A percentile compares a stretch with the other conserved stretches of the same genome.
Evolutionary conservation across 2,329 filamentous ascomycete species (phyloP).

Genomic region (Coniochaeta ligniaria): DNA sequence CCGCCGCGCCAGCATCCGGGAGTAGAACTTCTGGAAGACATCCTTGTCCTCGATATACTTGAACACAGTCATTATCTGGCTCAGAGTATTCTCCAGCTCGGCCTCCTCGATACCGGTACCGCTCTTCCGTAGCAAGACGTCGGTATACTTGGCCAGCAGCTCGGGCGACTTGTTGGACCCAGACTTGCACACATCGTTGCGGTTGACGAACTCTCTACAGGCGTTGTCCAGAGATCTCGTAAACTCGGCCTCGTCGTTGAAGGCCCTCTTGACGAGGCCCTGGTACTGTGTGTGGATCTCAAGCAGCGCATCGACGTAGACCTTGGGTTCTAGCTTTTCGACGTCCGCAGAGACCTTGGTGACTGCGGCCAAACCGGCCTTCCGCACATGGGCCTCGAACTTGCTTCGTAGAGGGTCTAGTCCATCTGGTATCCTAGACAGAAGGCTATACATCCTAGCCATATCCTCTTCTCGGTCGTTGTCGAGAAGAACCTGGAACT

Average conservation of each 20-base stretch:
- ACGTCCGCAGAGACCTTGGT: conserved; percentile 84
- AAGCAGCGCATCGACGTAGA: conserved; percentile 90
- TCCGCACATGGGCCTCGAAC: conserved; percentile 90
- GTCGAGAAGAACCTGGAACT: conserved; percentile 90
- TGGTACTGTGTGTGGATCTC: conserved; percentile 94
- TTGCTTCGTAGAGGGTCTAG: conserved; percentile 78
- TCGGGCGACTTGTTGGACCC: conserved; percentile 93
- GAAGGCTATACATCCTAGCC: conserved; percentile 88
- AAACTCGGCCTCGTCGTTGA: conserved; percentile 93
- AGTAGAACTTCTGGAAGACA: conserved; percentile 99
- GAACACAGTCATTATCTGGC: conserved; percentile 98
- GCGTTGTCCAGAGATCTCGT: conserved; percentile 94
- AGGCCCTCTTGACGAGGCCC: conserved; percentile 82
- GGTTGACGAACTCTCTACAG: conserved; percentile 95
- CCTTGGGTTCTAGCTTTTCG: conserved; percentile 88
- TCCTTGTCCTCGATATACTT: conserved; percentile 99
- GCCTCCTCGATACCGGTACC: conserved; percentile 89
- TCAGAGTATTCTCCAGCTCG: conserved; percentile 81
- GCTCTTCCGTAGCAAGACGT: conserved; percentile 86
- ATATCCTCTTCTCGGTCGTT: conserved; percentile 94
- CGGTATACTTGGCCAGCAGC: conserved; percentile 89
- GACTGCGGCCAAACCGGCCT: conserved; percentile 80
- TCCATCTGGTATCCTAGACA: conserved; percentile 84
- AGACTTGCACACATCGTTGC: conserved; percentile 91
- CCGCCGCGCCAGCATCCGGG: conserved; percentile 89